phyloP scores from a whole-genome alignment of 352 stramenopile genomes.

The Phytopythium oedochilum region DNA sequence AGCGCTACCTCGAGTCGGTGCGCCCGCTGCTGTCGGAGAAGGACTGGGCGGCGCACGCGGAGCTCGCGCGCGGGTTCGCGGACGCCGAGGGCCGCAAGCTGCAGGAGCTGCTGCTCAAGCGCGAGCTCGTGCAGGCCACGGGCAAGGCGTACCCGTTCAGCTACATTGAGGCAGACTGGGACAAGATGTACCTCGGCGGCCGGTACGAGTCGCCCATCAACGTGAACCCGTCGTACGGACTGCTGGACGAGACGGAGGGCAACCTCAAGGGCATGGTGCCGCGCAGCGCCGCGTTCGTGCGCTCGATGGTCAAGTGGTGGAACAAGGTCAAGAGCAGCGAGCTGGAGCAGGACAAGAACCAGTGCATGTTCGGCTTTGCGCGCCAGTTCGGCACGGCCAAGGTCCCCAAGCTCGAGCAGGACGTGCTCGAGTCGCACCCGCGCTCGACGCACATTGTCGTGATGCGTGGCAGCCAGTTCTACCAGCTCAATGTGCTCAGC shows the following conservation, averaged over 20 bases:
- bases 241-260: constrained; percentile 75
- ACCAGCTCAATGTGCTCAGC: constrained; percentile 77
- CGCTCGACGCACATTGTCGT: constrained; percentile 85
- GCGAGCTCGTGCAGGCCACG: constrained; percentile 69
- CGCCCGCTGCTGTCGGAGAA: constrained; percentile 64
- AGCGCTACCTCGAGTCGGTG: constrained; percentile 82
- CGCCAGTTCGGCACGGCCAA: constrained; percentile 85
- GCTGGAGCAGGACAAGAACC: constrained; percentile 86
- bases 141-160: constrained; percentile 88
- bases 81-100: constrained; percentile 42
- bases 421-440: constrained; percentile 74
- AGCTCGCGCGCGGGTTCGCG: constrained; percentile 58
- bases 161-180: constrained; percentile 92
- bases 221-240: constrained; percentile 87
- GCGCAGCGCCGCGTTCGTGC: constrained; percentile 74
- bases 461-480: constrained; percentile 83
- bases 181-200: constrained; percentile 89
- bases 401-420: constrained; percentile 63
- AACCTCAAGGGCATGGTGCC: constrained; percentile 65
- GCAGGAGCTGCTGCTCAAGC: constrained; percentile 60
- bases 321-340: constrained; percentile 83
- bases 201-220: constrained; percentile 90
- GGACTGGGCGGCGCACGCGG: constrained; percentile 63
- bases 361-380: constrained; percentile 88
- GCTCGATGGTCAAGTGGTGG: constrained; percentile 87